Conservation (phyloP, 2,329 filamentous ascomycete genomes). For the Fonsecaea pedrosoi region DNA sequence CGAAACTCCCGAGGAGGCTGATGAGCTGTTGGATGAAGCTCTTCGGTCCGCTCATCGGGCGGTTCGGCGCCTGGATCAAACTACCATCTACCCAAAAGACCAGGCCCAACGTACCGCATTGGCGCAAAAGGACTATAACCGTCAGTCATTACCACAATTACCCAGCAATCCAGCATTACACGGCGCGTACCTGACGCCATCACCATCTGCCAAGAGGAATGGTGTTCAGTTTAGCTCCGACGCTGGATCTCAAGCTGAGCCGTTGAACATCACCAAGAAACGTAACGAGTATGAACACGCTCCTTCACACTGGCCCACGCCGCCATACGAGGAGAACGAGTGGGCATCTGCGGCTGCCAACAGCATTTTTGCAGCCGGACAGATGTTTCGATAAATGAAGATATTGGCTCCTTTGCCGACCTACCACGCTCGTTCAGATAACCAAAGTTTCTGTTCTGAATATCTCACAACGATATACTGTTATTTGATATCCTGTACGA, state of each 20-base stretch:
- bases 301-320: conserved; percentile 85
- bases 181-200: conserved; percentile 71
- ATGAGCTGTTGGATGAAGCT: conserved; percentile 91
- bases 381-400: conserved; percentile 40
- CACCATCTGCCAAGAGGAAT: conserved; percentile 82
- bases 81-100: conserved; percentile 48
- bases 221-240: conserved; percentile 73
- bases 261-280: conserved; percentile 71
- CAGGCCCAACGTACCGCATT: conserved; percentile 48
- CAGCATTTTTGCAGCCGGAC: conserved; percentile 76
- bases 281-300: conserved; percentile 58
- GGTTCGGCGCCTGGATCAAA: conserved; percentile 70
- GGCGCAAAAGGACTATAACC: conserved; percentile 44
- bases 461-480: conserved; percentile 32
- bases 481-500: conserved; percentile 40
- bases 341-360: conserved; percentile 85
- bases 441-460: conserved; percentile 29
- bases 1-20: conserved; percentile 94
- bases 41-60: conserved; percentile 77
- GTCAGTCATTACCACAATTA: conserved; percentile 46
- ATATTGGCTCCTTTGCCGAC: not conserved
- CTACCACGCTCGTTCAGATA: conserved; percentile 27
- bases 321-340: conserved; percentile 90
- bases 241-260: conserved; percentile 61
- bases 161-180: conserved; percentile 32